Evolutionary conservation across 106 monocot species (phyloP), one percentile per base, ranked within the genome.

Genomic region (Posidonia australis): DNA sequence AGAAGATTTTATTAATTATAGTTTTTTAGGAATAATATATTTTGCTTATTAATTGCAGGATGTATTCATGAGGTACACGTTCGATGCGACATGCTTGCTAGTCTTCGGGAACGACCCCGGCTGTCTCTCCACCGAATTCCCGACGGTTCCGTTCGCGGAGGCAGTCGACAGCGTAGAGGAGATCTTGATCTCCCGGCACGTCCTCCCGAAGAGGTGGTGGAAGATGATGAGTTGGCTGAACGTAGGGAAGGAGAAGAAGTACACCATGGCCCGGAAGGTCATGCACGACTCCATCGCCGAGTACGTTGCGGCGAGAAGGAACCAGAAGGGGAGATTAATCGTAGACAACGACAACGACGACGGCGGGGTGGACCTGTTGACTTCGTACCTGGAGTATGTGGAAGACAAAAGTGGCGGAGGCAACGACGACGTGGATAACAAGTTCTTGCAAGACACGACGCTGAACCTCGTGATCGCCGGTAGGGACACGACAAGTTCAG

Each of bases 391-490:
- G 46, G 23, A 28, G 4, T 18, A 46, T 10, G 0, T 23, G 9
- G 44, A 47, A 16, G 18, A 47, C 47, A 47, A 17, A 0, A 47
- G 18, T 3, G 64, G 21, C n/a, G 31, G 13, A 0, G 61, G 36
- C n/a, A 36, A n/a, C 17, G 31, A 5, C 41, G 61, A 62, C 20
- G 20, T 6, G n/a, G 61, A 42, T 9, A 30, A 10, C 28, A 64
- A 46, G 47, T 46, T 64, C 46, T 26, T 64, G 0, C 19, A 44
- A 10, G 64, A 64, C 46, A 46, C 64, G 46, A 46, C 46, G 10
- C 28, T 64, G 64, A 64, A 64, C 28, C 28, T 64, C 21, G 26
- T 64, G 64, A 23, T 64, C 24, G 64, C 64, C 25, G 64, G 64
- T 13, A 64, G 64, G 46, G 64, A 64, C 64, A 64, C 64, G 11